These are phyloP conservation scores for Penicillium silybi DNA, from an alignment of 495 filamentous ascomycete species.

Conservation along the genomic window DNA sequence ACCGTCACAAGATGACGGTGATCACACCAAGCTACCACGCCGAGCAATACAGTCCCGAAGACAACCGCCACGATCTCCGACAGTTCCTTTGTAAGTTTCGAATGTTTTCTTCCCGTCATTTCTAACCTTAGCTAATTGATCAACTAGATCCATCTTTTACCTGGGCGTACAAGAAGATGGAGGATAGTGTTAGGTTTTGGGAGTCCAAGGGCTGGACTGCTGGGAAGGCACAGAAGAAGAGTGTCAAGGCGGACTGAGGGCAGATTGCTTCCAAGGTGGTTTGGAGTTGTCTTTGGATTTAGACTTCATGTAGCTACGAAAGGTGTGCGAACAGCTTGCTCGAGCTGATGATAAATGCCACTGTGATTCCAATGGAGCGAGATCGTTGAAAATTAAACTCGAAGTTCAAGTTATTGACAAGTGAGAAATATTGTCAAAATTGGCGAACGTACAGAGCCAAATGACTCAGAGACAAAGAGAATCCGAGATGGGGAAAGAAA, in stretches of 20 bases:
- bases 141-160: conserved; percentile 32
- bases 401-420: background rate
- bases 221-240: conserved; percentile 39
- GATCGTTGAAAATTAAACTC: background rate
- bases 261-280: background rate
- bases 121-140: background rate
- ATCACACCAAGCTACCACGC: conserved; percentile 59
- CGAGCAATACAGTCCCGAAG: conserved; percentile 56
- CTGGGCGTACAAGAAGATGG: conserved; percentile 43
- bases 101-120: background rate
- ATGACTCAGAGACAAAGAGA: background rate
- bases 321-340: background rate
- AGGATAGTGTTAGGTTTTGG: conserved; percentile 38
- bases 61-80: conserved; percentile 65
- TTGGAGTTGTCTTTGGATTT: background rate
- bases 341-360: no score
- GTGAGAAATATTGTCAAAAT: background rate
- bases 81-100: conserved; percentile 47
- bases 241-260: conserved; percentile 35
- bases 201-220: conserved; percentile 37
- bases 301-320: background rate
- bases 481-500: conserved; percentile 1
- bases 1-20: conserved; percentile 66
- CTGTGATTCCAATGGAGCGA: background rate
- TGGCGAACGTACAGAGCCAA: background rate